Evolutionary conservation across 164 flowering plant species (phyloP), one percentile per base, ranked within the genome.

Genomic region (Nymphaea colorata): DNA sequence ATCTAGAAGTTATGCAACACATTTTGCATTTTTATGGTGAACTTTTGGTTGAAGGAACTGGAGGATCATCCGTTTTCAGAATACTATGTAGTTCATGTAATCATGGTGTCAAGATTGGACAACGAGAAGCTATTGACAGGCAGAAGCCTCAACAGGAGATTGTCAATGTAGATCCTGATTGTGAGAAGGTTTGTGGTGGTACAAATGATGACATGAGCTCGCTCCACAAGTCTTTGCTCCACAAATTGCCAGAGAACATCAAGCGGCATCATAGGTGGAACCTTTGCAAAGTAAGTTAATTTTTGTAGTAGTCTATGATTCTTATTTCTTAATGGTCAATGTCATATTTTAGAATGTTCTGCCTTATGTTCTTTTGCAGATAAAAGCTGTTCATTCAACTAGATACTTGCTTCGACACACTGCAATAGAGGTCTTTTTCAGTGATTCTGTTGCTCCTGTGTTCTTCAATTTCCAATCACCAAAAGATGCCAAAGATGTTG

Each of bases 301-400:
- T 25, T 62, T 47, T 15, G 64, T 16, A 42, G 36, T 55, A 25
- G 10, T 2, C 36, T 36, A 51, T 41, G 4, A 7, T 5, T 45
- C 4, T 66, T 68, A 16, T 42, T 41, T 36, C 55, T 41, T 61
- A 6, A 5, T 61, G 8, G 6, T 61, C 63, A 0, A 16, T 61
- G 6, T 61, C 15, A 5, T 16, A 25, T 25, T 25, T 1, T 25
- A 42, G 43, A 55, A 65, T 59, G 61, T 42, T 69, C 25, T 66
- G 67, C n/a, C 44, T 66, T 17, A 42, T 44, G 66, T 51, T 67
- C 65, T 51, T 71, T 75, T 57, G 44, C 70, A 95, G 99, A 79
- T 95, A 66, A 90, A 84, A 78, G 90, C 90, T 73, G 99, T 95
- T 44, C 93, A 90, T 67, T 92, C 94, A 96, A 95, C 97, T 69